Conservation (phyloP, 2,329 filamentous ascomycete species). For the Epicoccum sorghinum region DNA sequence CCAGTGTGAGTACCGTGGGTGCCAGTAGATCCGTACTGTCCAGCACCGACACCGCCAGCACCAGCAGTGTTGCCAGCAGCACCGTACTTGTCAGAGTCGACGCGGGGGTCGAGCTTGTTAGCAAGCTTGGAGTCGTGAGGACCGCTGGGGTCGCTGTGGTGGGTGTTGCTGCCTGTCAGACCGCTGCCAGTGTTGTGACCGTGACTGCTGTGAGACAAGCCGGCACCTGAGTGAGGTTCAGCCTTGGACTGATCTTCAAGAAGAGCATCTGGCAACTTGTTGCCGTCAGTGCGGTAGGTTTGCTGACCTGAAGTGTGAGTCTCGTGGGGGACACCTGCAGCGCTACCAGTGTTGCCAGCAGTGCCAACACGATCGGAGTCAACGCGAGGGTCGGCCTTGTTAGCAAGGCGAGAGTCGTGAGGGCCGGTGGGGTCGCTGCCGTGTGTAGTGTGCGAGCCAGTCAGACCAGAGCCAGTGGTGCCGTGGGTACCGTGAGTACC, state of each 20-base stretch:
- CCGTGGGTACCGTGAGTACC: conserved; percentile 8
- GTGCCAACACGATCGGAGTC: conserved; percentile 30
- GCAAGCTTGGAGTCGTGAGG: conserved; percentile 20
- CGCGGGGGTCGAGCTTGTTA: conserved; percentile 31
- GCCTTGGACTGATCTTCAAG: conserved; percentile 14
- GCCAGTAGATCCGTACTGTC: conserved; percentile 19
- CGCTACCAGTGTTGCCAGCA: conserved; percentile 21
- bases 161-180: conserved; percentile 9
- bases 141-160: conserved; percentile 27
- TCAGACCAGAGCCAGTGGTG: conserved; percentile 13
- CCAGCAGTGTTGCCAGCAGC: conserved; percentile 31
- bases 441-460: conserved; percentile 17
- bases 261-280: conserved; percentile 15
- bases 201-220: conserved; percentile 20
- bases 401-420: conserved; percentile 22
- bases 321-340: conserved; percentile 16
- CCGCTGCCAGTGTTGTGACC: conserved; percentile 20
- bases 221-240: conserved; percentile 19
- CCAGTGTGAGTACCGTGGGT: conserved; percentile 13
- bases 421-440: conserved; percentile 25
- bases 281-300: conserved; percentile 14
- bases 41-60: conserved; percentile 13
- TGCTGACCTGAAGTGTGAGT: conserved; percentile 17
- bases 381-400: conserved; percentile 31
- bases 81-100: conserved; percentile 37